Conservation (phyloP, 345 rosid genomes). For the Aurinia saxatilis region DNA sequence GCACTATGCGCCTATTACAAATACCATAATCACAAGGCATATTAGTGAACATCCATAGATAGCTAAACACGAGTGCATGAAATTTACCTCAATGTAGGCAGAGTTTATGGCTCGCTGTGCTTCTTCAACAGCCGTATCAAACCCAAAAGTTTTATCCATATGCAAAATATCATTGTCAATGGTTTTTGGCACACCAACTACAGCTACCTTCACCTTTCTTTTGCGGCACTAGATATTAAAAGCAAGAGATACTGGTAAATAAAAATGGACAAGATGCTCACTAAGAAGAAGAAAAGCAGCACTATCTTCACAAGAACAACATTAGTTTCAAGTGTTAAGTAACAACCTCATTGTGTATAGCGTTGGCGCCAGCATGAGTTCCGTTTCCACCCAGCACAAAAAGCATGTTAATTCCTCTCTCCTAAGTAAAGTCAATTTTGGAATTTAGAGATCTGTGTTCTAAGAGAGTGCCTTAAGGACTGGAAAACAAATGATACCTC, state of each 20-base stretch:
- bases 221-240: conserved; percentile 54
- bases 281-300: neutral
- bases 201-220: conserved; percentile 67
- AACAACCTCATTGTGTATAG: conserved; percentile 88
- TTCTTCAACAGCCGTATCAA: conserved; percentile 98
- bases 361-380: conserved; percentile 97
- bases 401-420: conserved; percentile 98
- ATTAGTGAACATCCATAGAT: neutral
- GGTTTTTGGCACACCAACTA: conserved; percentile 98
- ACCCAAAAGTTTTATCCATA: conserved; percentile 98
- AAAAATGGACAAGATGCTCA: neutral
- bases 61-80: neutral
- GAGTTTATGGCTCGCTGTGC: conserved; percentile 98
- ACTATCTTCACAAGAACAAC: neutral
- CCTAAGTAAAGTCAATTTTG: conserved; percentile 32
- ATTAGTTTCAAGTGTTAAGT: neutral
- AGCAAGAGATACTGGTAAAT: neutral
- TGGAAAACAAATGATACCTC: conserved; percentile 40
- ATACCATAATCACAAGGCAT: conserved; percentile 9
- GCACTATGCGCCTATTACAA: conserved; percentile 82
- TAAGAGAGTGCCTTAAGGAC: neutral
- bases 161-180: conserved; percentile 91
- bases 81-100: conserved; percentile 87
- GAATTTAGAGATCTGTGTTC: neutral
- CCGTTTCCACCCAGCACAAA: conserved; percentile 97